Base-by-base conservation (phyloP, 2,329 filamentous ascomycete species). In the Metarhizium anisopliae region DNA sequence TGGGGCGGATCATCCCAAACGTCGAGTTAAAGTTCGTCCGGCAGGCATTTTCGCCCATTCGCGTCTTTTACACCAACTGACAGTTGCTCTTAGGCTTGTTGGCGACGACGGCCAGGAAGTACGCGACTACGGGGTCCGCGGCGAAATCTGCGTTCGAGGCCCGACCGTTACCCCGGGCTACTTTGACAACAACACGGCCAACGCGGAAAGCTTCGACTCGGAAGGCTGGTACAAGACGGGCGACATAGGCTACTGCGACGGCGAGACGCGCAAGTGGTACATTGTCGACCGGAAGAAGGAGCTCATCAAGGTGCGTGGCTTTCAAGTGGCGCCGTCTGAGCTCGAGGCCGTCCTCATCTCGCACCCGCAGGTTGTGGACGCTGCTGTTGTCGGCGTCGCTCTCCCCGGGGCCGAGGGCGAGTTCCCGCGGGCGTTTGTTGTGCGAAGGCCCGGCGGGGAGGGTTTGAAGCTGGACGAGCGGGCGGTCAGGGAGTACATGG, bases 261-360 rank as follows among this genome's bases (percentile, higher is more conserved):
- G 89, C 67, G 84, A 91, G 60, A 71, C 78, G 45, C 77, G 87
- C 16, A 82, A 84, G 52, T 86, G 91, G 62, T 90, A 83, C 72
- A 89, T 95, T 61, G 90, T 90, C 0, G 90, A 94, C 65, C 82
- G 89, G 13, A 84, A 89, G 57, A 91, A 90, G 76, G 86, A 87
- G 67, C 80, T 76, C 50, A 73, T 76, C 62, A 76, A 75, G 58
- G 75, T 72, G 64, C 74, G 88, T 63, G 85, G 83, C 0, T 79
- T 84, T 62, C 85, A 87, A 62, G 84, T 88, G 1, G 76, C 85
- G 0, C 85, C 85, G 0, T 83, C 84, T 0, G 84, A 88, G 65
- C 74, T 88, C 2, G 85, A 79, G 58, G 74, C 72, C 0, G 51
- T 77, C 42, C 59, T 79, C 8, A 58, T 73, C 8, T 68, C 69